Evolutionary conservation across 331 rosid species (phyloP), one percentile per base, ranked within the genome.

Genomic region (Pyracantha coccinea): DNA sequence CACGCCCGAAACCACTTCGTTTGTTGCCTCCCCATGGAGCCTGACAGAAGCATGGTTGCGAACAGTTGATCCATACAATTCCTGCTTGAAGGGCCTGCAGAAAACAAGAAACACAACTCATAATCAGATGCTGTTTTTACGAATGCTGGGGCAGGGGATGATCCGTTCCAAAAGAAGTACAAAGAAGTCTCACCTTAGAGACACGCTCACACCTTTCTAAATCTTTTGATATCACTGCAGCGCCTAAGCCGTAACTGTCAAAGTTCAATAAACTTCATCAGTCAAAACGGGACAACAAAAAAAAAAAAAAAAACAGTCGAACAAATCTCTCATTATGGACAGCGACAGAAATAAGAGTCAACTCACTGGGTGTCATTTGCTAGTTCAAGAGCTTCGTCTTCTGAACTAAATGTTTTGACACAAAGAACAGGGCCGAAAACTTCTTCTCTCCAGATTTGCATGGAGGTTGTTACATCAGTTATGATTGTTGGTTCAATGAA

Each of bases 11-110:
- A 75, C 99, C 99, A 66, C 99, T 94, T 8, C 96, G 95, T 73
- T 94, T 94, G 72, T 44, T 79, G 89, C 99, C 99, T 74, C 99
- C 99, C 99, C 99, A 94, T n/a, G 99, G 99, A 60, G 96, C 99
- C 83, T 94, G 99, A 77, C 88, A 77, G 83, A 94, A 94, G 85
- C 96, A 91, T 73, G 99, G 99, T 53, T 94, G 99, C 62, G 99
- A 94, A 81, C 99, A 94, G 81, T 94, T 94, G 81, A 92, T 4
- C 99, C 99, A 94, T 24, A 92, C 97, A 68, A 94, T 80, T 75
- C 99, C 99, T 3, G 90, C 93, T 80, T 85, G 93, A 72, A 94
- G 59, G 58, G 92, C 97, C 99, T 94, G 88, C 77, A 68, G 31
- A 60, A 31, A 63, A 70, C 65, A 71, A 64, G 38, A 76, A n/a